Base-by-base conservation (phyloP, 352 stramenopile species). In the Phytopythium cucurbitacearum region DNA sequence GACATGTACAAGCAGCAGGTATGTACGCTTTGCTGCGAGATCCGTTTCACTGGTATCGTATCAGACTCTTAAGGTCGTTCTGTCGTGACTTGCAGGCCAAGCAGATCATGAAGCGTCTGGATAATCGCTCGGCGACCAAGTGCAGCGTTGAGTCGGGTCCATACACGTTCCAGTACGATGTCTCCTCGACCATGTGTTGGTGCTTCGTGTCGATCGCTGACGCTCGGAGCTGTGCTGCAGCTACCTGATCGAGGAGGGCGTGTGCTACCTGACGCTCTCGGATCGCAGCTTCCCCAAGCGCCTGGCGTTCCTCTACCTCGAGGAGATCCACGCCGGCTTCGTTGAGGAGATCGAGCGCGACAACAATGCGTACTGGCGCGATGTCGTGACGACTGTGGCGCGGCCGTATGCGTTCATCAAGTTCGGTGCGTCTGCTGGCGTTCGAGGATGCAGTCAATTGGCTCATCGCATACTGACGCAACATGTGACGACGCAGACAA, bases 371-470 rank as follows among this genome's bases (percentile, higher is more conserved):
- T 91, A 80, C 53, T 98, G 94, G 92, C 76, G 91, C 47, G 76
- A 93, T 44, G 72, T 92, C 35, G 89, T 99, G 38, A 93, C 95
- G 42, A 98, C 95, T 11, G 96, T 98, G 34, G 94, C 92, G 47
- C 85, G 96, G 21, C 97, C 97, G n/a, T 99, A 99, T 64, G 93
- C 93, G 37, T 99, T 99, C 70, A 99, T 99, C 64, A 98, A 98
- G 76, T 98, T 98, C 62, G 95, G 86, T 89, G 59, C 53, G 78
- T 62, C 4, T 33, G 4, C 10, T 9, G 33, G 13, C 13, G 10
- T 7, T 12, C 12, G 13, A 40, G 7, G 21, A 35, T 9, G 5
- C n/a, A 32, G 15, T 7, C 1, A 40, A 40, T 49, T 28, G 34
- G 33, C 40, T 16, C 16, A 44, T n/a, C 50, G 15, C 44, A 35